Evolutionary conservation across 2,329 filamentous ascomycete genomes (phyloP).

Genomic region (Penicillium sp.): DNA sequence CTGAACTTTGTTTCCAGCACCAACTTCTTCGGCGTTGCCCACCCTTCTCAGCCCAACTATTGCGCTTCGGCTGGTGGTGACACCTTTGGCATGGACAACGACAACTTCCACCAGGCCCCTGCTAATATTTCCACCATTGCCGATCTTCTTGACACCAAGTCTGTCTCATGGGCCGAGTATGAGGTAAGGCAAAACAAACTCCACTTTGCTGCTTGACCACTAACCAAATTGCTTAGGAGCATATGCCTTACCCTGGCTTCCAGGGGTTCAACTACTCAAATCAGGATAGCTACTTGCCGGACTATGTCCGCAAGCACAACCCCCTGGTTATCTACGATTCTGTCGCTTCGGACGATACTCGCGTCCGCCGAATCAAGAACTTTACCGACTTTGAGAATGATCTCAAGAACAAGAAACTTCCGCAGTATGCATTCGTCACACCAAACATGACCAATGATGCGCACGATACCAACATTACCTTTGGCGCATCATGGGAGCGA

Average conservation of each 20-base stretch:
- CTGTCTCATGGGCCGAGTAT: slow-evolving; percentile 70
- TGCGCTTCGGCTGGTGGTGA: slow-evolving; percentile 67
- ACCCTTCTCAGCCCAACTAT: slow-evolving; percentile 77
- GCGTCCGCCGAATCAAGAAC: slow-evolving; percentile 72
- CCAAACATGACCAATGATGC: slow-evolving; percentile 65
- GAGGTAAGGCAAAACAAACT: slow-evolving; percentile 21
- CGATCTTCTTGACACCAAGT: slow-evolving; percentile 66
- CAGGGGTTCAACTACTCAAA: slow-evolving; percentile 66
- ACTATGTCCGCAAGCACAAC: slow-evolving; percentile 85
- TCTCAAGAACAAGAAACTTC: slow-evolving; percentile 61
- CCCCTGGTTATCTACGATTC: slow-evolving; percentile 65
- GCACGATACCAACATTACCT: slow-evolving; percentile 71
- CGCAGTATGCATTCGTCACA: slow-evolving; percentile 64
- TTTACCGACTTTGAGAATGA: slow-evolving; percentile 69
- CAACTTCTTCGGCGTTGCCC: slow-evolving; percentile 64
- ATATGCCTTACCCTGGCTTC: slow-evolving; percentile 73
- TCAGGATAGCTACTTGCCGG: slow-evolving; percentile 63
- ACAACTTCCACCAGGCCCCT: slow-evolving; percentile 61
- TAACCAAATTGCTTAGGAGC: slow-evolving; percentile 54
- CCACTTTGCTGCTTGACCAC: not conserved
- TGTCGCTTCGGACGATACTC: slow-evolving; percentile 57
- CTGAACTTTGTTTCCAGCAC: slow-evolving; percentile 25
- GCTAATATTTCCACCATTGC: slow-evolving; percentile 65
- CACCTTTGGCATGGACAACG: slow-evolving; percentile 71
- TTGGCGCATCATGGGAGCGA: slow-evolving; percentile 68